phyloP scores from a whole-genome alignment of 805 yeast genomes.

The Suhomyces xylopsoci region DNA sequence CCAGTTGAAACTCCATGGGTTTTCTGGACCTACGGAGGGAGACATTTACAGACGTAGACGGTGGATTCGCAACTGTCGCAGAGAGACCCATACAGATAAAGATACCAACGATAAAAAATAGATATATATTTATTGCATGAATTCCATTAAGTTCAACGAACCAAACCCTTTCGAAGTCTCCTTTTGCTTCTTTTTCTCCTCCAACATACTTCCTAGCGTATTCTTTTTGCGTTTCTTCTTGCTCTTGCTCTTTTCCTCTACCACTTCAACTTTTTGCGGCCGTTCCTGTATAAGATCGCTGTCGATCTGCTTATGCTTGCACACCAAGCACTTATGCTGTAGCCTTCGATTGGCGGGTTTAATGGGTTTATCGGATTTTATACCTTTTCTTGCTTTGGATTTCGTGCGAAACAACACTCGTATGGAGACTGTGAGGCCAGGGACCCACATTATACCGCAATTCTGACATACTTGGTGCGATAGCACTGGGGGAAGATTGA shows the following conservation, averaged over 20 bases:
- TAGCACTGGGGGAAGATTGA: conserved; percentile 27
- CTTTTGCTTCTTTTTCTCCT: conserved; percentile 39
- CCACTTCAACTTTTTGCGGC: neutral
- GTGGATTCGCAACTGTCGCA: conserved; percentile 52
- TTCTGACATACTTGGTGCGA: conserved; percentile 25
- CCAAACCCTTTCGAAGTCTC: conserved; percentile 23
- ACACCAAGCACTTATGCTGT: conserved; percentile 17
- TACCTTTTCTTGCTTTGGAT: neutral
- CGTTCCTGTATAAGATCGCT: conserved; percentile 4
- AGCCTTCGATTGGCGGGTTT: conserved; percentile 7
- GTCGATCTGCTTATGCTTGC: conserved; percentile 13
- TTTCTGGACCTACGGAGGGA: conserved; percentile 15
- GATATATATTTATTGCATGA: conserved; percentile 9
- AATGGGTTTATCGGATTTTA: neutral
- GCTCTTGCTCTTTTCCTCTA: conserved; percentile 1
- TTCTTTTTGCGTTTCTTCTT: conserved; percentile 41
- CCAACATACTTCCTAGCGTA: conserved; percentile 40
- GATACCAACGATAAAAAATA: neutral
- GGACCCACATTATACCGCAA: conserved; percentile 32
- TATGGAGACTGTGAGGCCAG: conserved; percentile 31
- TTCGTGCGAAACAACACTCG: conserved; percentile 19
- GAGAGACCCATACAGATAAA: conserved; percentile 6
- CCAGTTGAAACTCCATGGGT: neutral
- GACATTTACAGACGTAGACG: conserved; percentile 58
- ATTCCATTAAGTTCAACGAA: conserved; percentile 46